Conservation (phyloP, 2,329 filamentous ascomycete species). For the Colletotrichum sp. region DNA sequence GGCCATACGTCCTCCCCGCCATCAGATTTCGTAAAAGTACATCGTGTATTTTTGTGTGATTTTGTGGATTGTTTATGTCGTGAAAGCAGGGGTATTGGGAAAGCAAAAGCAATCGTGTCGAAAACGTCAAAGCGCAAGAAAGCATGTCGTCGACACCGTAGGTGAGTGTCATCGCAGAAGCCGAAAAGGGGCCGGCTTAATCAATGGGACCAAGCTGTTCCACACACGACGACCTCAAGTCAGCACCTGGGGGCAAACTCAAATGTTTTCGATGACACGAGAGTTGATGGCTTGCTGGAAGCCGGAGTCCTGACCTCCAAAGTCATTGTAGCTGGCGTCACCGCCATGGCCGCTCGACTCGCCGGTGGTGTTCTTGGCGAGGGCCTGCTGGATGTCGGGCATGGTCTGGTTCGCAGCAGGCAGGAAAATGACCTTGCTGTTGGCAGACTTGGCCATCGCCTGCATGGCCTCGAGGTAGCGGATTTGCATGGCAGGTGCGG, state of each 20-base stretch:
- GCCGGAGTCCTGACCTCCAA: constrained; percentile 58
- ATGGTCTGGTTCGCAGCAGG: constrained; percentile 67
- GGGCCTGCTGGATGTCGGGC: constrained; percentile 43
- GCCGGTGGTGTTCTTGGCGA: constrained; percentile 39
- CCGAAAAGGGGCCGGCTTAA: constrained; percentile 1
- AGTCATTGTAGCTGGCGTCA: constrained; percentile 48
- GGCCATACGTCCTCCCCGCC: not conserved
- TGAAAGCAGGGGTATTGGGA: constrained; percentile 13
- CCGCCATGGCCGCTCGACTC: constrained; percentile 47
- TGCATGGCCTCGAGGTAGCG: constrained; percentile 99
- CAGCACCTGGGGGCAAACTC: constrained; percentile 33
- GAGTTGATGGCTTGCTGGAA: constrained; percentile 86
- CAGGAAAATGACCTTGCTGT: constrained; percentile 87
- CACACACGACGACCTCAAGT: constrained; percentile 13
- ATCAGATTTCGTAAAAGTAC: not conserved
- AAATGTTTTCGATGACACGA: constrained; percentile 86
- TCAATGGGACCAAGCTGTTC: constrained; percentile 22
- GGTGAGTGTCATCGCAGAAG: not conserved
- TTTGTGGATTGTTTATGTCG: not conserved
- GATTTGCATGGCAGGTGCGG: constrained; percentile 97
- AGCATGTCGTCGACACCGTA: not conserved
- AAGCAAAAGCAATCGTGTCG: constrained; percentile 6
- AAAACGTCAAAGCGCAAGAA: not conserved
- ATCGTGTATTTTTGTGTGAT: not conserved
- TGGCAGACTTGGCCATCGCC: constrained; percentile 93